Conservation (phyloP, 192 early-diverging fungal genomes). For the Allomyces macrogynus region DNA sequence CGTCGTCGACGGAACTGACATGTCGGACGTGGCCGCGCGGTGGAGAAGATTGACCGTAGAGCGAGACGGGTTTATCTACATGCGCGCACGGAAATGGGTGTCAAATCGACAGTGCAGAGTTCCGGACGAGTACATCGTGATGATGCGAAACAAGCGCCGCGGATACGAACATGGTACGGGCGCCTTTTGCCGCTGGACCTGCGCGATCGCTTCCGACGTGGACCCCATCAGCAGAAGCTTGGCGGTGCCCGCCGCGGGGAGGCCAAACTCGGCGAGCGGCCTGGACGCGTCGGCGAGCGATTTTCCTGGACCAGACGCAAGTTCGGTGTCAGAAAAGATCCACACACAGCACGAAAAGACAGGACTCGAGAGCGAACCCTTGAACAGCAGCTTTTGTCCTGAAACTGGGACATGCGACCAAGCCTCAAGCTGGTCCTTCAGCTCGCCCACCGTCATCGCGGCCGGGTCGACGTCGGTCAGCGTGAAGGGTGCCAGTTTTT, state of each 20-base stretch:
- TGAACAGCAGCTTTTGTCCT: conserved; percentile 33
- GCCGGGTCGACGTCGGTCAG: not conserved
- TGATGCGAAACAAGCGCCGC: too few relatives aligned
- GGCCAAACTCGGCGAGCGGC: conserved; percentile 4
- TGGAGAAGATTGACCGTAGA: not conserved
- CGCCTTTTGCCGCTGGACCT: conserved; percentile 10
- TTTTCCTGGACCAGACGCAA: not conserved
- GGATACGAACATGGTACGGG: conserved; percentile 3
- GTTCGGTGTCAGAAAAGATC: too few relatives aligned
- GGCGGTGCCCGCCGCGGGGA: conserved; percentile 9
- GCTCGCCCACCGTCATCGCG: conserved; percentile 11
- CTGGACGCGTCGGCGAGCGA: conserved; percentile 5
- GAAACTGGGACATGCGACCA: conserved; percentile 13
- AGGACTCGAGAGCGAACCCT: too few relatives aligned
- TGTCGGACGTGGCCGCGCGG: not conserved
- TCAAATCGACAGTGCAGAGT: too few relatives aligned
- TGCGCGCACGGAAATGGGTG: too few relatives aligned
- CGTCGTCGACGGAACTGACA: conserved; percentile 2
- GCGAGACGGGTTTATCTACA: conserved; percentile 1
- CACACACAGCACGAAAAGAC: too few relatives aligned
- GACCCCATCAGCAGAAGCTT: conserved; percentile 37
- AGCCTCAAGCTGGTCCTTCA: conserved; percentile 18
- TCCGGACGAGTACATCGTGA: too few relatives aligned
- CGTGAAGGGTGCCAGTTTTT: not conserved
- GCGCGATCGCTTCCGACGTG: conserved; percentile 12